phyloP scores from a whole-genome alignment of 345 rosid species.

The Carallia pectinifolia region DNA sequence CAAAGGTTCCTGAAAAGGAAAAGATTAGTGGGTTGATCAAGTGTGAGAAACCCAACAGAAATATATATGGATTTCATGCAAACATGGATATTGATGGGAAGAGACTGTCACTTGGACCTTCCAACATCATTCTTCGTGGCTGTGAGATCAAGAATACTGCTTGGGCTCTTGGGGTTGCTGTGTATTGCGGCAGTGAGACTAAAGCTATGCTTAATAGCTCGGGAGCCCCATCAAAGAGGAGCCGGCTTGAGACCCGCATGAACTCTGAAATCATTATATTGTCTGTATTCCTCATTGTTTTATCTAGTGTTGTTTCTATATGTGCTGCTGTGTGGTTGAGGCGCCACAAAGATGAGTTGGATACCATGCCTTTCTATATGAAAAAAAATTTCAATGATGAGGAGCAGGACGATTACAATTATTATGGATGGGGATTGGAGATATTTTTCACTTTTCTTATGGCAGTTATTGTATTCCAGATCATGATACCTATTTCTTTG shows the following conservation, averaged over 20 bases:
- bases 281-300: slow-evolving; percentile 58
- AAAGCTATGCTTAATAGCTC: slow-evolving; percentile 91
- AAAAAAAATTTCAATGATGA: slow-evolving; percentile 46
- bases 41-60: slow-evolving; percentile 89
- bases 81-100: slow-evolving; percentile 77
- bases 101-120: slow-evolving; percentile 82
- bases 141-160: slow-evolving; percentile 88
- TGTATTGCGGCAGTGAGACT: slow-evolving; percentile 80
- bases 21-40: slow-evolving; percentile 57
- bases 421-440: slow-evolving; percentile 94
- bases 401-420: slow-evolving; percentile 48
- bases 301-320: slow-evolving; percentile 58
- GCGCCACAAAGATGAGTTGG: slow-evolving; percentile 53
- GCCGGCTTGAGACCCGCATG: slow-evolving; percentile 77
- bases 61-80: slow-evolving; percentile 84
- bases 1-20: slow-evolving; percentile 52
- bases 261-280: slow-evolving; percentile 72
- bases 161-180: slow-evolving; percentile 75
- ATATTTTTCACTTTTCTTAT: slow-evolving; percentile 85
- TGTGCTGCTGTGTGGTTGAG: slow-evolving; percentile 75
- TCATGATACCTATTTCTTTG: slow-evolving; percentile 97
- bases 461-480: slow-evolving; percentile 96
- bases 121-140: slow-evolving; percentile 79
- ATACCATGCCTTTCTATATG: slow-evolving; percentile 68
- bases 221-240: slow-evolving; percentile 87